Evolutionary conservation across 176 grass and related monocot species (phyloP).

Genomic region (Miscanthus lutarioriparius): DNA sequence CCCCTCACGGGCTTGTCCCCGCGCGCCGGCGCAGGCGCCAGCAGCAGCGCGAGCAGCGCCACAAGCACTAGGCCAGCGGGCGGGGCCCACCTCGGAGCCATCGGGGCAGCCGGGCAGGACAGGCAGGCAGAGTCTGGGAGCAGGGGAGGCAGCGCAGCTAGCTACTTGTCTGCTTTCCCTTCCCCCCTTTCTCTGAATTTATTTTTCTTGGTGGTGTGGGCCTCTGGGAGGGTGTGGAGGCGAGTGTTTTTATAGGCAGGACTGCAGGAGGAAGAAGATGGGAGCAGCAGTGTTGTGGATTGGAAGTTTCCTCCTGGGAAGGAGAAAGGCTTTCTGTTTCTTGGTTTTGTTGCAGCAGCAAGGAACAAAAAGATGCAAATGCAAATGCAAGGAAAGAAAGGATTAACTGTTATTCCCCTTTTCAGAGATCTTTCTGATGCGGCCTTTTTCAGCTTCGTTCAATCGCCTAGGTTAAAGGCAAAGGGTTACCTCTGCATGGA

Average conservation of each 20-base stretch:
- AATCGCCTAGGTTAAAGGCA: background rate
- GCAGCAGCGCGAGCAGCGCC: slow-evolving; percentile 5
- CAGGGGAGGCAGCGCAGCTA: background rate
- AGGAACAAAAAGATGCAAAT: slow-evolving; percentile 13
- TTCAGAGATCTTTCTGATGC: background rate
- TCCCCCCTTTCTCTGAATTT: background rate
- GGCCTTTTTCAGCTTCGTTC: slow-evolving; percentile 10
- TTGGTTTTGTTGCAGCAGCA: slow-evolving; percentile 18
- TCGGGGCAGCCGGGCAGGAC: background rate
- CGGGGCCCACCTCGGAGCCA: slow-evolving; percentile 36
- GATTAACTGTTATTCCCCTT: background rate
- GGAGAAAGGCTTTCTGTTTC: slow-evolving; percentile 8
- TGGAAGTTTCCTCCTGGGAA: background rate
- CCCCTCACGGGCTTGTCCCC: slow-evolving; percentile 44
- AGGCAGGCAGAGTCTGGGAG: background rate
- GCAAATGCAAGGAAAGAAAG: background rate
- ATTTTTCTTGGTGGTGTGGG: background rate
- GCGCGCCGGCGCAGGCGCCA: background rate
- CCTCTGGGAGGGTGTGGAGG: background rate
- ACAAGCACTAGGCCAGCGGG: slow-evolving; percentile 20
- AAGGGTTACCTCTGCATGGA: slow-evolving; percentile 11
- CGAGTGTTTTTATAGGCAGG: slow-evolving; percentile 12
- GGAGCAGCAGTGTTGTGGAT: background rate
- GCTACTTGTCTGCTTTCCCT: background rate
- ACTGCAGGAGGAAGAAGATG: background rate